Conservation (phyloP, 2,329 filamentous ascomycete species). For the Fusarium keratoplasticum region DNA sequence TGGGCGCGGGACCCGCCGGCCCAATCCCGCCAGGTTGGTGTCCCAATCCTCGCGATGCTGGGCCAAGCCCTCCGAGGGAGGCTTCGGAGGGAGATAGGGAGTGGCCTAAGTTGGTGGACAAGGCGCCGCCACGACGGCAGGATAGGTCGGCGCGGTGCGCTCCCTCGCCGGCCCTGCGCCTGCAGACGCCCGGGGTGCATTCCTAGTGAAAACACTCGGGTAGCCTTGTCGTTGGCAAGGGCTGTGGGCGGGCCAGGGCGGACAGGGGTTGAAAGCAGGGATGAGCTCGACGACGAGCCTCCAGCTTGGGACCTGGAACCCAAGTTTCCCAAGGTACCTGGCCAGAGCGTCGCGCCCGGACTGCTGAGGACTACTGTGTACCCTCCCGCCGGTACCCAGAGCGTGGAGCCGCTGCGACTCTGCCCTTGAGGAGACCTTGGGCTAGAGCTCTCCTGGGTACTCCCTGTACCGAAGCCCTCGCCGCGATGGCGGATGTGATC, state of each 20-base stretch:
- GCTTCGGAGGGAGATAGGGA: conserved; percentile 37
- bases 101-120: conserved; percentile 37
- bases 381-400: conserved; percentile 23
- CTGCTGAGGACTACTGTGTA: conserved; percentile 12
- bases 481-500: conserved; percentile 36
- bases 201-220: conserved; percentile 40
- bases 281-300: conserved; percentile 31
- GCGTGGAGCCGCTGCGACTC: conserved; percentile 25
- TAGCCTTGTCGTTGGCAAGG: conserved; percentile 42
- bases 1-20: conserved; percentile 22
- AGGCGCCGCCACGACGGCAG: conserved; percentile 46
- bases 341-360: conserved; percentile 23
- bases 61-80: conserved; percentile 35
- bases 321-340: conserved; percentile 44
- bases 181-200: conserved; percentile 32
- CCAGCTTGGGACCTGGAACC: conserved; percentile 35
- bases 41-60: conserved; percentile 25
- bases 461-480: conserved; percentile 13
- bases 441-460: conserved; percentile 22
- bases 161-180: conserved; percentile 19
- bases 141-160: conserved; percentile 41
- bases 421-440: conserved; percentile 30
- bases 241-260: conserved; percentile 18
- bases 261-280: conserved; percentile 40
- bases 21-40: conserved; percentile 36